Conservation (phyloP, 2,329 filamentous ascomycete genomes). For the Ophiosphaerella herpotricha region DNA sequence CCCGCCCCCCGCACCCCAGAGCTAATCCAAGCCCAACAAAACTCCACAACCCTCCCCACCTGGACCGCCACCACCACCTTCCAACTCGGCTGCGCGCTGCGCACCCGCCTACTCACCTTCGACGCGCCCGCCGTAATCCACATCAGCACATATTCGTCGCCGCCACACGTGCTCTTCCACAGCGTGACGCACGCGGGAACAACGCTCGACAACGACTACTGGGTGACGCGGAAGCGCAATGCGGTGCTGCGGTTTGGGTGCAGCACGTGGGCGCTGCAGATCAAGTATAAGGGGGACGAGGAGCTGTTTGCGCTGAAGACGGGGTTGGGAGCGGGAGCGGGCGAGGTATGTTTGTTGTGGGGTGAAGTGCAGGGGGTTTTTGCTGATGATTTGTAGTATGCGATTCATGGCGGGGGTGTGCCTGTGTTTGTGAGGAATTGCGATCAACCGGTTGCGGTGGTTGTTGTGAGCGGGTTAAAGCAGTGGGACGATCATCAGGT, state of each 20-base stretch:
- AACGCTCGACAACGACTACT: slow-evolving; percentile 70
- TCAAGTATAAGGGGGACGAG: slow-evolving; percentile 69
- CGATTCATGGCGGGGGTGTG: slow-evolving; percentile 77
- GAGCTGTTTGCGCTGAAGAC: slow-evolving; percentile 67
- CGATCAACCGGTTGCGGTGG: slow-evolving; percentile 73
- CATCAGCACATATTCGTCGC: slow-evolving; percentile 61
- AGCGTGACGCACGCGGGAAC: slow-evolving; percentile 67
- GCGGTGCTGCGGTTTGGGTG: slow-evolving; percentile 71
- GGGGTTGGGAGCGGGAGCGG: slow-evolving; percentile 56
- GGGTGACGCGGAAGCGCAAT: slow-evolving; percentile 68
- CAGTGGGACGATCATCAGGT: slow-evolving; percentile 80
- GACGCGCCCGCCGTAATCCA: slow-evolving; percentile 62
- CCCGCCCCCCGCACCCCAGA: slow-evolving; percentile 40
- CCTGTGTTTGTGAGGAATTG: slow-evolving; percentile 72
- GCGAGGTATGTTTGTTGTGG: slow-evolving; percentile 36
- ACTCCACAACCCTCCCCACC: slow-evolving; percentile 46
- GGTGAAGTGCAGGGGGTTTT: not conserved
- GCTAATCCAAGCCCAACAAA: slow-evolving; percentile 47
- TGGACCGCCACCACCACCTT: slow-evolving; percentile 68
- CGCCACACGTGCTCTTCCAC: slow-evolving; percentile 69
- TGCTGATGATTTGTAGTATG: slow-evolving; percentile 54
- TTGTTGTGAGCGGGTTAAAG: slow-evolving; percentile 77
- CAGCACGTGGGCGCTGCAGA: slow-evolving; percentile 71
- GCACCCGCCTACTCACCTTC: slow-evolving; percentile 61
- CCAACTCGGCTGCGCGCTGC: slow-evolving; percentile 65